Conservation (phyloP, 2,329 filamentous ascomycete genomes). For the Eutypa lata region DNA sequence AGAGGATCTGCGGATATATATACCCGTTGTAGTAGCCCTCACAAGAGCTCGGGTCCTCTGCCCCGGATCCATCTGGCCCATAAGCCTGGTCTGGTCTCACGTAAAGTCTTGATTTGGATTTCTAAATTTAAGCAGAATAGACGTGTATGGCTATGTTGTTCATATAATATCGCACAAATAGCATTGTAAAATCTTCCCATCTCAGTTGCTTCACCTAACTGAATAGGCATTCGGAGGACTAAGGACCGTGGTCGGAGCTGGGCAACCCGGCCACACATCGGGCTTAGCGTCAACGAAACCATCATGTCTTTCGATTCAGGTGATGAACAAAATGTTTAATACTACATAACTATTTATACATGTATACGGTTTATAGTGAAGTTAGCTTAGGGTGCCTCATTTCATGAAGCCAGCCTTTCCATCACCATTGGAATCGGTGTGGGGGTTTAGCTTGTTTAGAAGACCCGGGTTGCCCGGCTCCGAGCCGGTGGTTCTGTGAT, state of each 20-base stretch:
- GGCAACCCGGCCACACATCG: constrained; percentile 13
- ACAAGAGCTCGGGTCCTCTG: background rate
- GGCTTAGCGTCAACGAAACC: constrained; percentile 4
- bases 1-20: background rate
- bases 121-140: background rate
- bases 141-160: background rate
- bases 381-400: constrained; percentile 21
- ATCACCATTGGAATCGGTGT: constrained; percentile 49
- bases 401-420: constrained; percentile 53
- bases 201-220: constrained; percentile 7
- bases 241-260: constrained; percentile 15
- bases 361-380: too few species aligned
- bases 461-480: constrained; percentile 31
- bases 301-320: too few species aligned
- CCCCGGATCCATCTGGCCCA: background rate
- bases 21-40: background rate
- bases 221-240: constrained; percentile 14
- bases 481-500: constrained; percentile 9
- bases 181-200: background rate
- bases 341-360: too few species aligned
- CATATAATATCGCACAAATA: background rate
- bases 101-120: background rate
- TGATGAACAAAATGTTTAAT: too few species aligned
- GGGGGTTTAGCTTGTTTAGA: constrained; percentile 53
- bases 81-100: background rate